Base-by-base conservation (phyloP, 306 rosid species). In the Rosa lucieae region DNA sequence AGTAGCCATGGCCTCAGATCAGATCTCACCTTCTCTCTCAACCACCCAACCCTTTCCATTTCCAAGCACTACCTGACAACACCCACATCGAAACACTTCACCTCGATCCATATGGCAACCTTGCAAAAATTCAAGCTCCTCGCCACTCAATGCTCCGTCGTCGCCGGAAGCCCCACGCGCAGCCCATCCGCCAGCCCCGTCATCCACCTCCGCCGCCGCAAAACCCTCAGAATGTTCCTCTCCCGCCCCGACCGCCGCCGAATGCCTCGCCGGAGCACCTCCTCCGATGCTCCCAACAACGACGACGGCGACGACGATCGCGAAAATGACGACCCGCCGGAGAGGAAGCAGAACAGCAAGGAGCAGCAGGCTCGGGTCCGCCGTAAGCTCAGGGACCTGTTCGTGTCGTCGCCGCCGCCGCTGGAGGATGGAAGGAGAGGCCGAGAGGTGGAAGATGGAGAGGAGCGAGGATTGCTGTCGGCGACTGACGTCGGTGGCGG, bases 111-210 rank as follows among this genome's bases (percentile, higher is more conserved):
- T 32, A 90, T 93, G 96, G 87, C 91, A 1, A 86, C 91, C 12
- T 84, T 92, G 69, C 94, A 91, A 42, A 89, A 90, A 86, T 92
- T 94, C 89, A 94, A 88, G 94, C 90, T 88, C 74, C 73, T 93
- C 17, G 98, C 98, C 29, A 74, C 96, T n/a, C 90, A 86, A 79
- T 93, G 97, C 74, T 89, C 96, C 68, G 89, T 92, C 66, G 89
- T 92, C 77, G 88, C 97, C 76, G 85, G 81, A 49, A 90, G 97
- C 73, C 92, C 96, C 20, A 81, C 96, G 0, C 83, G 80, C 2
- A 93, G 96, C 85, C 97, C 94, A 3, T 74, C 90, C 14, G 85
- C 90, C 7, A 91, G 97, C 75, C 97, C 97, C 2, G 94, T 92
- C 44, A 84, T 94, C 84, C 97, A 89, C 52, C 90, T 94, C 80